A percentile compares a stretch with the other conserved stretches of the same genome.
phyloP scores from a whole-genome alignment of 345 rosid species.

The Triadica sebifera region DNA sequence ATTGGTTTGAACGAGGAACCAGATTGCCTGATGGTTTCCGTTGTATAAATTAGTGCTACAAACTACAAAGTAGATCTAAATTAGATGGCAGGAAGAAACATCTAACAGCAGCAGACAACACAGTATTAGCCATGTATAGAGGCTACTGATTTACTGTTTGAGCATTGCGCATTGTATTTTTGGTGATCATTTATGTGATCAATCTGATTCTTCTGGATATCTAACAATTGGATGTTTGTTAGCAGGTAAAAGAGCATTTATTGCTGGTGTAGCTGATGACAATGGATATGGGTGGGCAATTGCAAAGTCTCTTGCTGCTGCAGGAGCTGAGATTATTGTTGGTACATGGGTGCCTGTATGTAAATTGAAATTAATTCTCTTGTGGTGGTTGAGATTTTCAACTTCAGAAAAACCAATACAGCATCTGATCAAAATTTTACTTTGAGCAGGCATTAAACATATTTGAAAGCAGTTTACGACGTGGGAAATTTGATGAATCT shows the following conservation, averaged over 20 bases:
- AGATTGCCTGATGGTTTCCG: no score
- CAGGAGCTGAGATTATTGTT: conserved; percentile 89
- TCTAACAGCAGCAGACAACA: background rate
- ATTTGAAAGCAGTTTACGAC: conserved; percentile 85
- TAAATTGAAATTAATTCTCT: conserved; percentile 9
- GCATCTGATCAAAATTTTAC: background rate
- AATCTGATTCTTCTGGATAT: background rate
- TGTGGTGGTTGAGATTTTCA: background rate
- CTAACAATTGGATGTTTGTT: background rate
- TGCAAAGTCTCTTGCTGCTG: conserved; percentile 95
- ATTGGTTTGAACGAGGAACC: background rate
- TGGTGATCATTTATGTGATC: background rate
- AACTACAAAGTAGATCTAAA: background rate
- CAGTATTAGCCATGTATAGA: background rate
- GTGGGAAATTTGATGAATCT: conserved; percentile 89
- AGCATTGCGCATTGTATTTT: background rate
- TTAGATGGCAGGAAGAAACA: background rate
- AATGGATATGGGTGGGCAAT: conserved; percentile 98
- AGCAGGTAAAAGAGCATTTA: conserved; percentile 78
- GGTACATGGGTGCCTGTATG: conserved; percentile 99
- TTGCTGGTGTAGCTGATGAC: conserved; percentile 89
- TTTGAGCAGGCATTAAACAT: conserved; percentile 77
- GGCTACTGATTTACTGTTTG: background rate
- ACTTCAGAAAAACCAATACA: conserved; percentile 11
- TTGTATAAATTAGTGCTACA: background rate